Percentiles rank a stretch among this genome's conserved stretches.
Conservation (phyloP, 1,139 yeast species). For the Pichia sp. region DNA sequence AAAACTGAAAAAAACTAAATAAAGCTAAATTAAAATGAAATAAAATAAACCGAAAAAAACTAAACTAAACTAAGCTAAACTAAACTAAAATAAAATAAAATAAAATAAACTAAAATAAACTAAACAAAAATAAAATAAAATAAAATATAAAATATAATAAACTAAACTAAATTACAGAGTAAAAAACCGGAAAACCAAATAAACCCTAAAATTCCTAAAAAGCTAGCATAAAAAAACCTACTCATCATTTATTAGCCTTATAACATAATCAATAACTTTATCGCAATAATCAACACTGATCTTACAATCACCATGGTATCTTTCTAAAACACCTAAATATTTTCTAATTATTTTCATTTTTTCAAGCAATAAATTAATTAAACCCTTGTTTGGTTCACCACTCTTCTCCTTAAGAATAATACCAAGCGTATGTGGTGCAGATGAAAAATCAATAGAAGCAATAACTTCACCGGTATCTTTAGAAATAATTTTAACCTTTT, state of each 20-base stretch:
- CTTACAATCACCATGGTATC: constrained; percentile 20
- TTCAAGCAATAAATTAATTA: constrained; percentile 13
- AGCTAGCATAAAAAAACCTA: no score
- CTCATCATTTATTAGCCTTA: neutral
- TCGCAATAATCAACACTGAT: constrained; percentile 19
- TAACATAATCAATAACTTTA: constrained; percentile 17
- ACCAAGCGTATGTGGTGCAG: constrained; percentile 7
- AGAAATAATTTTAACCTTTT: constrained; percentile 2
- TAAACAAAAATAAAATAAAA: no score
- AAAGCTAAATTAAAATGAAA: no score
- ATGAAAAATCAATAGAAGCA: constrained; percentile 2
- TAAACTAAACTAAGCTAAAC: no score
- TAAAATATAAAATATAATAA: no score
- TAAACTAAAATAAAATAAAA: no score
- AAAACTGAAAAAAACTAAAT: no score
- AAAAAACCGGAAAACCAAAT: no score
- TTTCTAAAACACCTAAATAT: constrained; percentile 19
- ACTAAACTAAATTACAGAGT: no score
- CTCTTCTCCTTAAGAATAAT: neutral
- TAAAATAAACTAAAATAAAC: no score
- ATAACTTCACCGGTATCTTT: constrained; percentile 6
- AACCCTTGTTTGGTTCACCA: neutral
- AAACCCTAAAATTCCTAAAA: no score
- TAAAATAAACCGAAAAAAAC: no score
- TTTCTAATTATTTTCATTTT: constrained; percentile 17